Evolutionary conservation across 768 basidiomycete genomes (phyloP).

Genomic region (Phlebiopsis gigantea): DNA sequence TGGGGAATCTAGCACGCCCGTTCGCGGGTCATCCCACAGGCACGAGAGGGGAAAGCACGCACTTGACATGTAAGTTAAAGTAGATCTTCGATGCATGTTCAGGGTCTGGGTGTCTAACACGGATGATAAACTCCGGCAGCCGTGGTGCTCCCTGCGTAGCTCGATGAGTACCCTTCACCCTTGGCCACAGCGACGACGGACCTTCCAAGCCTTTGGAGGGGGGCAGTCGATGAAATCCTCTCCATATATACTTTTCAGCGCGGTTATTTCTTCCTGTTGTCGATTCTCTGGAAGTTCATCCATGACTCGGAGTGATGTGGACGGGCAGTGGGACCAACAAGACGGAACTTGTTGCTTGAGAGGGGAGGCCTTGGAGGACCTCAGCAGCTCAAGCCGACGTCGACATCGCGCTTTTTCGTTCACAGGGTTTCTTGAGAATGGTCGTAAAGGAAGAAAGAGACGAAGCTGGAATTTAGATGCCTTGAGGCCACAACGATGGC

Average conservation of each 20-base stretch:
- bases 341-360: constrained; percentile 43
- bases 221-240: constrained; percentile 71
- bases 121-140: constrained; percentile 73
- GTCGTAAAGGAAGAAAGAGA: constrained; percentile 1
- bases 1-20: constrained; percentile 53
- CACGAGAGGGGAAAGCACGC: constrained; percentile 20
- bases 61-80: constrained; percentile 71
- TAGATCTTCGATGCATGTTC: constrained; percentile 51
- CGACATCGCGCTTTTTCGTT: constrained; percentile 40
- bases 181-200: constrained; percentile 23
- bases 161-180: constrained; percentile 1
- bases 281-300: constrained; percentile 63
- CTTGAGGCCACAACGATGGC: background rate
- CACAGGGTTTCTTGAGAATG: background rate
- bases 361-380: constrained; percentile 62
- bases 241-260: constrained; percentile 74
- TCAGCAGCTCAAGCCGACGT: constrained; percentile 76
- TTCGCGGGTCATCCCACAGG: background rate
- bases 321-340: constrained; percentile 21
- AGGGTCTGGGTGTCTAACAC: constrained; percentile 60
- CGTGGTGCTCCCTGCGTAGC: constrained; percentile 53
- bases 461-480: too few species aligned
- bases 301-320: constrained; percentile 35
- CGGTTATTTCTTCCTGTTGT: constrained; percentile 67
- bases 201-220: constrained; percentile 83